Evolutionary conservation across 495 filamentous ascomycete species (phyloP), one percentile per base, ranked within the genome.

Genomic region (Margaritispora aquatica): DNA sequence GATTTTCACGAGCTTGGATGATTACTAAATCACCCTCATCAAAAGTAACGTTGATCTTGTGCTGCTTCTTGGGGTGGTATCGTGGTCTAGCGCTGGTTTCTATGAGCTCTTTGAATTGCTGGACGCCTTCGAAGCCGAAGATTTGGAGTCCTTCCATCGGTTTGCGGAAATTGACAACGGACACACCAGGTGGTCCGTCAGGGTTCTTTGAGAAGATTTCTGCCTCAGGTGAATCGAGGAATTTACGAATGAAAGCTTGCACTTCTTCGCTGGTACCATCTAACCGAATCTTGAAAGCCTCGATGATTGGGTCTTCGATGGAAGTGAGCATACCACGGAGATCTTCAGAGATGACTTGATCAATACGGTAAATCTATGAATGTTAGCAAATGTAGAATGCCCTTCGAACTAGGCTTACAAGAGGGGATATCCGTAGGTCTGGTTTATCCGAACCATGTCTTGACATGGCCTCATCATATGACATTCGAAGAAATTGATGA

Each of bases 381-480:
- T 48, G 41, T 63, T 58, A 65, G 53, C 26, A 41, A 19, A 19
- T 22, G 20, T 26, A 23, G n/a, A 46, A 20, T 26, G 31, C 5
- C 13, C n/a, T 4, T 51, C 20, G 20, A 48, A 17, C 5, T 29
- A 7, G 5, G 31, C 60, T 46, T 57, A 68, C 65, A 11, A 59
- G 51, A 9, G 19, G 36, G 9, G 48, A 63, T 13, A 85, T 79
- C 7, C 94, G 81, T 1, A 90, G 75, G 69, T 98, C 95, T 1
- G 94, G 94, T 68, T 98, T 98, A 71, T 98, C 94, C 15, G 84
- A 87, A 5, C 94, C 94, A 64, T 90, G 95, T 13, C 69, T 74
- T 2, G 75, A 71, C 91, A 98, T 97, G 38, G 85, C 90, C 31
- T 87, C 76, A 24, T 86, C 70, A 68, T 96, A 97, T 0, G 84